Evolutionary conservation across 2,329 filamentous ascomycete species (phyloP), one percentile per base, ranked within the genome.

Genomic region (Ceratocystis destructans): DNA sequence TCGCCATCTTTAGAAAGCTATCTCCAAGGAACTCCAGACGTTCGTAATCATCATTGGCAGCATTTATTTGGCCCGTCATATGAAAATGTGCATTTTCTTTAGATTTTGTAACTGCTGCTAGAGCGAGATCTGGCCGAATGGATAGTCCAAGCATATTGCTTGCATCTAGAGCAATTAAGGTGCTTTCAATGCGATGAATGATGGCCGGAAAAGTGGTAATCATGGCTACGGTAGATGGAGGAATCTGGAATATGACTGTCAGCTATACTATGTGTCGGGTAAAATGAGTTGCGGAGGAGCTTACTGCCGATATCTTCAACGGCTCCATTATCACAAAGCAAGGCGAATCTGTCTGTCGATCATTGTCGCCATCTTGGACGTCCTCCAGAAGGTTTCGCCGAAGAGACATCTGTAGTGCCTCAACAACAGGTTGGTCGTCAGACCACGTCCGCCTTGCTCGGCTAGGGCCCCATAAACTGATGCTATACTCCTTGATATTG

Each of bases 41-140:
- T 74, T 99, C 94, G 71, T 99, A 99, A 71, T 97, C 97, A 48
- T 87, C 87, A 1, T 91, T 90, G 90, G 96, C 96, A 61, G 92
- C 85, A 70, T 91, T 89, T 64, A 90, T 76, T 48, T 88, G 83
- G 66, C 87, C 80, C 44, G 82, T 78, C 0, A 79, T 79, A 68
- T 90, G 83, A 46, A 96, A 89, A 6, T 88, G 87, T 0, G 85
- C 86, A 69, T 92, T 92, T 70, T 95, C 89, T 0, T 88, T 92
- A 71, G 96, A 90, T 72, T 99, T 96, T 0, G 94, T 99, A 66
- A 96, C 78, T 0, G 94, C 91, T 72, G 96, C 92, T 0, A 99
- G 79, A 0, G 92, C 92, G 33, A 95, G 78, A 1, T 82, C 79
- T 0, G 89, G 82, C 0, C 79, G 78, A 15, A 96, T 81, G 0